Percentiles rank a stretch among this genome's conserved stretches.
phyloP scores from a whole-genome alignment of 768 basidiomycete genomes.

The Krasilnikovozyma curviuscula region DNA sequence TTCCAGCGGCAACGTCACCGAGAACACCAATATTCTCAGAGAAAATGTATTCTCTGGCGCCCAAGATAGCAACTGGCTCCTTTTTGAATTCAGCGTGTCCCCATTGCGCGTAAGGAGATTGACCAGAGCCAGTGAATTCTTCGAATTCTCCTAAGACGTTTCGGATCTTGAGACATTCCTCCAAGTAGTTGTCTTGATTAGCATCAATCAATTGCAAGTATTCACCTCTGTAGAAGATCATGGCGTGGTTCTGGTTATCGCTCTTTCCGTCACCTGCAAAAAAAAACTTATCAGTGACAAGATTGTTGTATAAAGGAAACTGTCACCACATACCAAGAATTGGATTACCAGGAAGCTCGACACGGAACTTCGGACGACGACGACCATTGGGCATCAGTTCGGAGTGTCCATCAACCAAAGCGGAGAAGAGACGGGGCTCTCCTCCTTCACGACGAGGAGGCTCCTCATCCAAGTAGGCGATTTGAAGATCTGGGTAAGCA shows the following conservation, averaged over 20 bases:
- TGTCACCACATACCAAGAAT: slow-evolving; percentile 48
- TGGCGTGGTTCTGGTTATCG: slow-evolving; percentile 54
- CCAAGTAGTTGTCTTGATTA: slow-evolving; percentile 98
- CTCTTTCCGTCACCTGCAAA: not conserved
- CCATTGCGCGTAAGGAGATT: slow-evolving; percentile 76
- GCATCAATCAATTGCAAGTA: slow-evolving; percentile 98
- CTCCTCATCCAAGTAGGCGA: slow-evolving; percentile 96
- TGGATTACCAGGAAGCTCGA: slow-evolving; percentile 95
- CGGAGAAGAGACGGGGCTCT: slow-evolving; percentile 84
- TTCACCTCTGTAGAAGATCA: slow-evolving; percentile 98
- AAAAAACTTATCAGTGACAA: not conserved
- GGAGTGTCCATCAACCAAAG: slow-evolving; percentile 92
- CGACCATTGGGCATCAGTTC: slow-evolving; percentile 81
- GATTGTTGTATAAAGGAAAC: not conserved
- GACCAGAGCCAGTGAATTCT: slow-evolving; percentile 58
- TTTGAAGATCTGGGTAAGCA: slow-evolving; percentile 94
- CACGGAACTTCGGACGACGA: slow-evolving; percentile 87
- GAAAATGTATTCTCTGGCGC: slow-evolving; percentile 98
- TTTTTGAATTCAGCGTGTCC: slow-evolving; percentile 70
- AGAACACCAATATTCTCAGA: slow-evolving; percentile 96
- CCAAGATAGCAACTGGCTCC: slow-evolving; percentile 86
- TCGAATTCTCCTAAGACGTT: slow-evolving; percentile 97
- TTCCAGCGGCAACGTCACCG: slow-evolving; percentile 93
- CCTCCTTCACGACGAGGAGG: slow-evolving; percentile 81
- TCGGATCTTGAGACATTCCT: slow-evolving; percentile 97